phyloP scores from a whole-genome alignment of 2,329 filamentous ascomycete genomes.

The Botrytis tulipae region DNA sequence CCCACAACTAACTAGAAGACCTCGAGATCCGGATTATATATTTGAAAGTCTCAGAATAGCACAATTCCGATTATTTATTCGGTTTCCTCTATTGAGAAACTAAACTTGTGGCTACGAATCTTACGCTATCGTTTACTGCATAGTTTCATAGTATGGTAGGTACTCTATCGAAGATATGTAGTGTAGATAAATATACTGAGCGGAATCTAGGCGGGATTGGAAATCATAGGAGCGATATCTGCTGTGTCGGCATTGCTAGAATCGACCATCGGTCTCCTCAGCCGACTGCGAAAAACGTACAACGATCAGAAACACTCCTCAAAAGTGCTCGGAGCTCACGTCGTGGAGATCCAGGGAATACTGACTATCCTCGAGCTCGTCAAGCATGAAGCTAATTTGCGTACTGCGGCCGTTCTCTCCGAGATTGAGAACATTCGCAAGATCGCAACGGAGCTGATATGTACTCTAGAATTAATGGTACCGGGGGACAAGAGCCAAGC shows the following conservation, averaged over 20 bases:
- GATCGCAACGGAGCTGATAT: neutral
- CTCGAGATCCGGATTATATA: neutral
- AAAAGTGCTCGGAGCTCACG: no score
- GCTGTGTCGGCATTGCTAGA: neutral
- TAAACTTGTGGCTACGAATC: no score
- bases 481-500: neutral
- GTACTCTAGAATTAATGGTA: neutral
- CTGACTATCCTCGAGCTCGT: neutral
- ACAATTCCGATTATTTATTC: neutral
- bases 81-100: no score
- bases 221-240: neutral
- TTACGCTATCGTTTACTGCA: no score
- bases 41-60: neutral
- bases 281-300: neutral
- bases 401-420: neutral
- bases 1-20: neutral
- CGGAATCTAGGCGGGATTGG: neutral
- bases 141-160: neutral
- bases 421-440: neutral
- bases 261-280: neutral
- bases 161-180: fast-evolving
- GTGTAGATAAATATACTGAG: neutral
- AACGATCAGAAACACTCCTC: neutral
- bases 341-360: neutral
- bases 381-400: neutral